phyloP scores from a whole-genome alignment of 495 filamentous ascomycete genomes.

The Aspergillus homomorphus region DNA sequence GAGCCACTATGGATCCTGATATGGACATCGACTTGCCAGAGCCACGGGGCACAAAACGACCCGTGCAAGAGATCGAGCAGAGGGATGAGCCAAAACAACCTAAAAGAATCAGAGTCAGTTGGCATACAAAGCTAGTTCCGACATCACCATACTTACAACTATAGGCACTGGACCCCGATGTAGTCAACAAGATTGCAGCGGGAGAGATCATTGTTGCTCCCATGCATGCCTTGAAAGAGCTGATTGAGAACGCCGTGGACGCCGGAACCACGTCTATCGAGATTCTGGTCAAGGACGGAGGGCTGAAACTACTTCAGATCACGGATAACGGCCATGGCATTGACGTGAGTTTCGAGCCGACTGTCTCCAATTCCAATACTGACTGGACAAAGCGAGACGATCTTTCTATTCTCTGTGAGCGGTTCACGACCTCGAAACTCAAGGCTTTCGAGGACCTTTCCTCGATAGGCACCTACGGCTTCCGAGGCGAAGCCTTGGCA shows the following conservation, averaged over 20 bases:
- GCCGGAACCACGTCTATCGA: conserved; percentile 91
- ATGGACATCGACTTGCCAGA: conserved; percentile 45
- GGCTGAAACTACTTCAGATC: conserved; percentile 95
- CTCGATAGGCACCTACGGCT: conserved; percentile 92
- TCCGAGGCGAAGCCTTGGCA: conserved; percentile 93
- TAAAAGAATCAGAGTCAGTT: conserved; percentile 62
- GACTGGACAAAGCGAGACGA: conserved; percentile 67
- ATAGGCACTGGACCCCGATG: conserved; percentile 87
- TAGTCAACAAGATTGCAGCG: conserved; percentile 99
- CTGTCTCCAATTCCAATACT: neutral
- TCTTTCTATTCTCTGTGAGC: conserved; percentile 87
- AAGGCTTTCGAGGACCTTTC: conserved; percentile 92
- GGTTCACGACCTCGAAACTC: conserved; percentile 95
- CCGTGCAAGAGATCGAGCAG: conserved; percentile 47
- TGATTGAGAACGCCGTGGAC: conserved; percentile 97
- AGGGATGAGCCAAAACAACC: conserved; percentile 38
- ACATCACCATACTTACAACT: neutral
- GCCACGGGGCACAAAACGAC: conserved; percentile 61
- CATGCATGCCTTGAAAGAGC: conserved; percentile 93
- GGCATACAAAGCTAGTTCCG: neutral
- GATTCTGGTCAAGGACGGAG: conserved; percentile 90
- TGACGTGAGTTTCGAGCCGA: conserved; percentile 55
- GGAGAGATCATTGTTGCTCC: conserved; percentile 98
- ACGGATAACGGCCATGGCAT: conserved; percentile 98
- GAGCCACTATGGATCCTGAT: conserved; percentile 35